Percentiles rank a stretch among this genome's conserved stretches.
Conservation (phyloP, 2,329 filamentous ascomycete genomes). For the Penicillium sp. region DNA sequence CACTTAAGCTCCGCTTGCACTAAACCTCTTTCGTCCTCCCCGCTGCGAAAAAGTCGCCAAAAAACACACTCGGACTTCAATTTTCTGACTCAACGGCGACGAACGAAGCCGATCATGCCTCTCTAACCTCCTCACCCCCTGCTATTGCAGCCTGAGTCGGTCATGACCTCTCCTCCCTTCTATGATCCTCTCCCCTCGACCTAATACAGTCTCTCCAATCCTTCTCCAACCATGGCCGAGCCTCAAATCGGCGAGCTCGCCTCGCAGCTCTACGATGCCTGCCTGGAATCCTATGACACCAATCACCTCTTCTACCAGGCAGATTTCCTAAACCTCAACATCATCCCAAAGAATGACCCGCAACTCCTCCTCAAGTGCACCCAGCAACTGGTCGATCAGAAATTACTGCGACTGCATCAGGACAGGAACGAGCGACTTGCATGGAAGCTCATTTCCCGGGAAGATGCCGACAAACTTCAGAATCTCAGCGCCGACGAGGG, state of each 20-base stretch:
- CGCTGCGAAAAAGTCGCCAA: slow-evolving; percentile 31
- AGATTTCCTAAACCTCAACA: slow-evolving; percentile 42
- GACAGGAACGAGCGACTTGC: slow-evolving; percentile 44
- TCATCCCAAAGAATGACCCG: slow-evolving; percentile 46
- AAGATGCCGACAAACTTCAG: slow-evolving; percentile 47
- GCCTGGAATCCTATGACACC: slow-evolving; percentile 37
- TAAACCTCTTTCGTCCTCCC: slow-evolving; percentile 12
- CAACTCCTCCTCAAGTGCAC: slow-evolving; percentile 44
- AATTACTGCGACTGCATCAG: slow-evolving; percentile 47
- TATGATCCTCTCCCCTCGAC: slow-evolving; percentile 30
- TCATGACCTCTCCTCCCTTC: slow-evolving; percentile 29
- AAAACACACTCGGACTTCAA: slow-evolving; percentile 22
- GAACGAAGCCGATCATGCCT: slow-evolving; percentile 14
- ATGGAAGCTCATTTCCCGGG: slow-evolving; percentile 49
- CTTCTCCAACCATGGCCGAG: slow-evolving; percentile 32
- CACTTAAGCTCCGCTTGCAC: slow-evolving; percentile 13
- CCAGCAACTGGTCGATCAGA: slow-evolving; percentile 46
- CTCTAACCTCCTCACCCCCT: slow-evolving; percentile 12
- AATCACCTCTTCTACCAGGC: slow-evolving; percentile 49
- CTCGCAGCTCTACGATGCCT: slow-evolving; percentile 46
- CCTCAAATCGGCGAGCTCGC: slow-evolving; percentile 40
- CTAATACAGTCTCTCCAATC: slow-evolving; percentile 11
- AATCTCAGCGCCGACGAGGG: slow-evolving; percentile 66
- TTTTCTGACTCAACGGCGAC: slow-evolving; percentile 14
- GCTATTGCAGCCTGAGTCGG: slow-evolving; percentile 25